Percentiles rank a stretch among this genome's conserved stretches.
These are phyloP conservation scores for Amoebophrya sp. DNA, from an alignment of 169 alveolate genomes.

Conservation along the genomic window DNA sequence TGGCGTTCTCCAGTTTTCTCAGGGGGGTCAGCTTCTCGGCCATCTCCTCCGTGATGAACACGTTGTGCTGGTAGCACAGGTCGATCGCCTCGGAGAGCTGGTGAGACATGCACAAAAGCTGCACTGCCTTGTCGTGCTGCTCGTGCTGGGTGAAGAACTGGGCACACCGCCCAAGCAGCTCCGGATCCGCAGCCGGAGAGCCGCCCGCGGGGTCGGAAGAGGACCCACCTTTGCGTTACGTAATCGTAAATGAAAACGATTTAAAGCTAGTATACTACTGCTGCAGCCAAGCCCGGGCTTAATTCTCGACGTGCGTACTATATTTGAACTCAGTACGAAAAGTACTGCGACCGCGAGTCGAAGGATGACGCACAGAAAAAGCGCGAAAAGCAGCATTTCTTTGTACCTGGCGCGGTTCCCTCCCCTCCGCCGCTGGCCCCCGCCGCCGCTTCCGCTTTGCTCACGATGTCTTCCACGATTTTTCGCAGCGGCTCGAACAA, in stretches of 20 bases:
- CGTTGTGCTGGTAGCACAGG: slow-evolving; percentile 37
- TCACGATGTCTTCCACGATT: slow-evolving; percentile 5
- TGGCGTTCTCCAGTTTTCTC: slow-evolving; percentile 33
- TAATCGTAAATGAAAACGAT: too few relatives aligned
- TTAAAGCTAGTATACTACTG: too few relatives aligned
- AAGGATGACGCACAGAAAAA: too few relatives aligned
- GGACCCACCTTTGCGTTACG: too few relatives aligned
- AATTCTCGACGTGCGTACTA: too few relatives aligned
- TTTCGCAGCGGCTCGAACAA: slow-evolving; percentile 23
- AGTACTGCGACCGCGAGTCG: too few relatives aligned
- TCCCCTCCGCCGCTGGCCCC: not conserved
- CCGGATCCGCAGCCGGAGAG: not conserved
- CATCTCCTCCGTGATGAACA: slow-evolving; percentile 43
- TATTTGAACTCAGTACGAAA: too few relatives aligned
- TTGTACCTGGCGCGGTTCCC: too few relatives aligned
- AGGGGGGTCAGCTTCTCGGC: slow-evolving; percentile 47
- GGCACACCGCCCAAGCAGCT: slow-evolving; percentile 25
- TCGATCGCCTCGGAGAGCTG: slow-evolving; percentile 56
- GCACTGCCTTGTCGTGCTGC: slow-evolving; percentile 55
- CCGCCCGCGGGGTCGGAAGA: too few relatives aligned
- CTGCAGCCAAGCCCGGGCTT: too few relatives aligned
- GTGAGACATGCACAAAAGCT: slow-evolving; percentile 41
- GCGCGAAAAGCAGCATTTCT: too few relatives aligned
- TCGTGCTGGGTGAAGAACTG: slow-evolving; percentile 33
- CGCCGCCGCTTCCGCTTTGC: not conserved